Conservation (phyloP, 495 filamentous ascomycete genomes). For the Baudoinia panamericana region DNA sequence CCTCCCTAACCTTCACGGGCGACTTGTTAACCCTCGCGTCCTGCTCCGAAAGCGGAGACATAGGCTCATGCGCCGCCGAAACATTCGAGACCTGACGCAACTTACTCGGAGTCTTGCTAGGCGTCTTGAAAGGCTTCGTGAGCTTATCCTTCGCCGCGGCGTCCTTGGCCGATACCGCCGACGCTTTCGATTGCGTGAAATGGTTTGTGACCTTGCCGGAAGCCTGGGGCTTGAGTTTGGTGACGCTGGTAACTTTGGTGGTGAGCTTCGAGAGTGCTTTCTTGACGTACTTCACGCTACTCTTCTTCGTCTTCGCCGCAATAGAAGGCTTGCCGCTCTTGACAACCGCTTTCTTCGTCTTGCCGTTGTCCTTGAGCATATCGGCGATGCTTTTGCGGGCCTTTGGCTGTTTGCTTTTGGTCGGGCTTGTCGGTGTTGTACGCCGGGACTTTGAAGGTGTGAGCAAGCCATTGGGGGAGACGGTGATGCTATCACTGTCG, state of each 20-base stretch:
- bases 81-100: conserved; percentile 16
- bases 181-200: conserved; percentile 15
- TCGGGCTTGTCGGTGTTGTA: conserved; percentile 9
- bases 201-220: conserved; percentile 8
- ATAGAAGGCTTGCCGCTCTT: conserved; percentile 1
- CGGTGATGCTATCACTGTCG: conserved; percentile 10
- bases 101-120: conserved; percentile 10
- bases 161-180: conserved; percentile 8
- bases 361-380: conserved; percentile 6
- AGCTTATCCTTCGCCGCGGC: conserved; percentile 2
- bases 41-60: conserved; percentile 5
- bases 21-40: conserved; percentile 6
- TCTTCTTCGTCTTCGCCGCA: conserved; percentile 8
- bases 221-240: conserved; percentile 4
- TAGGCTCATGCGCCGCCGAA: conserved; percentile 11
- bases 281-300: conserved; percentile 15
- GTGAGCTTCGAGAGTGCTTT: neutral
- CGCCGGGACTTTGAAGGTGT: conserved; percentile 11
- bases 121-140: too few species aligned
- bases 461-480: conserved; percentile 6
- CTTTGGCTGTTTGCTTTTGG: too few species aligned
- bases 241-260: too few species aligned
- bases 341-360: conserved; percentile 2
- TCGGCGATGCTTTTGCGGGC: neutral
- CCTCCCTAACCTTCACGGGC: neutral